Conservation (phyloP, 805 yeast genomes). For the Sugiyamaella americana region DNA sequence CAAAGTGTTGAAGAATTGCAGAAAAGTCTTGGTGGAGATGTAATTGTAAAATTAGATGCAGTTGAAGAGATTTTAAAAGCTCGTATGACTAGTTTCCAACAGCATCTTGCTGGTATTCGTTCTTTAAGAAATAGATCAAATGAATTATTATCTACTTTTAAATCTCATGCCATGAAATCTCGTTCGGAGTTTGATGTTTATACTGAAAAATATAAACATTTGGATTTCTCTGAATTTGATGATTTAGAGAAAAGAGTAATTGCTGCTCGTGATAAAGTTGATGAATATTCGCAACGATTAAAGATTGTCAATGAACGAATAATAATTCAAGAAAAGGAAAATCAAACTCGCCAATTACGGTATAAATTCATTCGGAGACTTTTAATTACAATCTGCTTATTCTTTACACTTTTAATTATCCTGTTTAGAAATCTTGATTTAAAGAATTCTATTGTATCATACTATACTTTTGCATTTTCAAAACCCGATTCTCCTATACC, state of each 20-base stretch:
- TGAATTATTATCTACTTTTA: slow-evolving; percentile 19
- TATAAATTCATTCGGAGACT: slow-evolving; percentile 14
- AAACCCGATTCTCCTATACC: background rate
- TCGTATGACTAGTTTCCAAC: slow-evolving; percentile 20
- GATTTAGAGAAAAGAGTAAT: slow-evolving; percentile 23
- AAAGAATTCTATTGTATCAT: background rate
- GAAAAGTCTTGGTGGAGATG: slow-evolving; percentile 16
- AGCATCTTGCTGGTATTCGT: slow-evolving; percentile 23
- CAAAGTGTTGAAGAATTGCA: slow-evolving; percentile 15
- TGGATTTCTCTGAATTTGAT: slow-evolving; percentile 23
- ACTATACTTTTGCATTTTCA: background rate
- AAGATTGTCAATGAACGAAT: slow-evolving; percentile 21
- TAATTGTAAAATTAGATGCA: slow-evolving; percentile 14
- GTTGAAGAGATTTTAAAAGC: slow-evolving; percentile 9
- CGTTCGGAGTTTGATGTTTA: slow-evolving; percentile 20
- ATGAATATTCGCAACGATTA: slow-evolving; percentile 24
- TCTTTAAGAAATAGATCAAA: slow-evolving; percentile 20
- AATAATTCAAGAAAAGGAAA: slow-evolving; percentile 19
- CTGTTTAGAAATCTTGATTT: background rate
- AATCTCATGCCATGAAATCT: slow-evolving; percentile 18
- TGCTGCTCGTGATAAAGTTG: slow-evolving; percentile 21
- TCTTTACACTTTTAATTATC: slow-evolving; percentile 14
- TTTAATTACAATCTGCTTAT: slow-evolving; percentile 6
- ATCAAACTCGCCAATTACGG: slow-evolving; percentile 17
- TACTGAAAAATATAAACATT: slow-evolving; percentile 20